phyloP scores from a whole-genome alignment of 345 rosid genomes.

The Pistacia vera region DNA sequence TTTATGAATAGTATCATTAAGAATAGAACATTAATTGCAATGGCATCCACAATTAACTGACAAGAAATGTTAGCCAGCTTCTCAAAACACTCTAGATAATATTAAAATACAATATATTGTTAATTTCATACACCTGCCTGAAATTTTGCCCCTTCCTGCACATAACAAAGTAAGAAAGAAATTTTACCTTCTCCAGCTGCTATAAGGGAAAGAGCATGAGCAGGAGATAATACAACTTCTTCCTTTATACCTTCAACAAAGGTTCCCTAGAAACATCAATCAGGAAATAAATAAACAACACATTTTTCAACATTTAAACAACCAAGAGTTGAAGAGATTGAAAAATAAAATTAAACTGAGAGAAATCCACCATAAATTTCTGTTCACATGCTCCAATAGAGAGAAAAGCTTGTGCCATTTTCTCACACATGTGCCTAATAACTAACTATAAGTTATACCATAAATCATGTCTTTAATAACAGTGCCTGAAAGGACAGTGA shows the following conservation, averaged over 20 bases:
- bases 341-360: not conserved
- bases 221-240: constrained; percentile 99
- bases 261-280: constrained; percentile 70
- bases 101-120: not conserved
- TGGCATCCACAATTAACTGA: constrained; percentile 3
- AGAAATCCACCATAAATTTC: not conserved
- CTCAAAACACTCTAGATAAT: constrained; percentile 3
- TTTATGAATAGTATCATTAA: not conserved
- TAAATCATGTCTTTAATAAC: too few species aligned
- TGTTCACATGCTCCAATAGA: not conserved
- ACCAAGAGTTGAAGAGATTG: constrained; percentile 10
- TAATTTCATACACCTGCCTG: constrained; percentile 10
- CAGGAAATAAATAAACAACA: constrained; percentile 22
- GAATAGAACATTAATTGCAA: not conserved
- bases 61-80: constrained; percentile 3
- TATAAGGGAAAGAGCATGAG: constrained; percentile 95
- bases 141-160: constrained; percentile 18
- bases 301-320: constrained; percentile 6
- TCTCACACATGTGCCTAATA: not conserved
- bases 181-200: constrained; percentile 98
- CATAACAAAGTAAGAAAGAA: constrained; percentile 24
- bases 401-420: not conserved
- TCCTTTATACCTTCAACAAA: constrained; percentile 97
- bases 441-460: not conserved
- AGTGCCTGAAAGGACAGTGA: too few species aligned